A percentile compares a stretch with the other conserved stretches of the same genome.
These are phyloP conservation scores for Pseudodiploospora longispora DNA, from an alignment of 2,329 filamentous ascomycete species.

Conservation along the genomic window DNA sequence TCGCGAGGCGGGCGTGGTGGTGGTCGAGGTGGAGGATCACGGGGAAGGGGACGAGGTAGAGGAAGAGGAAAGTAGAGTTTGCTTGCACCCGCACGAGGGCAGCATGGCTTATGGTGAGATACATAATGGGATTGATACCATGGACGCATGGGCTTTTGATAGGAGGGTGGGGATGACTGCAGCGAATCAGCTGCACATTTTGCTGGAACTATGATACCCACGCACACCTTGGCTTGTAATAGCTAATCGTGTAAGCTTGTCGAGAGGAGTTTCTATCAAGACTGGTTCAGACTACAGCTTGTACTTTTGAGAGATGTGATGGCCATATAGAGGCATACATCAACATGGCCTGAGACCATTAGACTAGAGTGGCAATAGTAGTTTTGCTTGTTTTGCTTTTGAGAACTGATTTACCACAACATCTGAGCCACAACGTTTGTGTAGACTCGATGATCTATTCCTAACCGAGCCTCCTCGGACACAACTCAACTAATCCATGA, in stretches of 20 bases:
- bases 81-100: background rate
- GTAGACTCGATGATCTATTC: no score
- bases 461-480: no score
- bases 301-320: no score
- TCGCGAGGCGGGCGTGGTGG: constrained; percentile 17
- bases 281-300: no score
- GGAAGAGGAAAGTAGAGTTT: constrained; percentile 15
- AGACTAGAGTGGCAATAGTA: no score
- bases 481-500: no score
- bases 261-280: background rate
- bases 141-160: background rate
- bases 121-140: constrained; percentile 1
- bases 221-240: background rate
- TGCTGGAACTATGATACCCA: constrained; percentile 6
- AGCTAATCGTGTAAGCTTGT: background rate
- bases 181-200: constrained; percentile 5
- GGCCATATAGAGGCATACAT: no score
- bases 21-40: constrained; percentile 11
- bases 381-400: no score
- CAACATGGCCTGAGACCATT: no score
- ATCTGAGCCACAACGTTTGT: no score
- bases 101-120: background rate
- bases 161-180: background rate
- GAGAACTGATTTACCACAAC: no score
- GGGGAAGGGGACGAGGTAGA: constrained; percentile 18